Evolutionary conservation across 495 filamentous ascomycete genomes (phyloP).

Genomic region (Daldinia bambusicola): DNA sequence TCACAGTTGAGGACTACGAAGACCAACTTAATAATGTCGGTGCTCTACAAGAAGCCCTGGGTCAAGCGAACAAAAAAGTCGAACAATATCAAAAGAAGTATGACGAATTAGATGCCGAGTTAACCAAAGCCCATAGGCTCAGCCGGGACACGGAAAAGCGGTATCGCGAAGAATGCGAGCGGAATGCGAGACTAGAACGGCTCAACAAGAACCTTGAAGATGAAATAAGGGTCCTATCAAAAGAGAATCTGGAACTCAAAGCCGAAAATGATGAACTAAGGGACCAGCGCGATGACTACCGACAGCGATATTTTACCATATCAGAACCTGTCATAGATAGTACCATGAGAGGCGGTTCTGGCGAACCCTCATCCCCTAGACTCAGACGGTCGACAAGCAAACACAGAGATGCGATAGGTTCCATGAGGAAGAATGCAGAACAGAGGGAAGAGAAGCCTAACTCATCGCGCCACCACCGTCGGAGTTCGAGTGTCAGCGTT

Average conservation of each 20-base stretch:
- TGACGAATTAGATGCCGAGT: constrained; percentile 39
- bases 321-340: constrained; percentile 25
- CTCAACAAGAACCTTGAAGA: constrained; percentile 37
- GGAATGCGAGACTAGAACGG: constrained; percentile 25
- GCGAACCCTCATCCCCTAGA: constrained; percentile 31
- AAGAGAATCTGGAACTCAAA: constrained; percentile 28
- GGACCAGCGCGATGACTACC: constrained; percentile 30
- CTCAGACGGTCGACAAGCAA: constrained; percentile 31
- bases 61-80: constrained; percentile 45
- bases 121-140: constrained; percentile 35
- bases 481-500: constrained; percentile 37
- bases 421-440: constrained; percentile 30
- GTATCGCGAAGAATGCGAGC: constrained; percentile 41
- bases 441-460: constrained; percentile 25
- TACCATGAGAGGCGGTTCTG: constrained; percentile 37
- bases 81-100: constrained; percentile 41
- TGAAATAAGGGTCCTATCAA: constrained; percentile 12
- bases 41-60: constrained; percentile 47
- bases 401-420: constrained; percentile 29
- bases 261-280: constrained; percentile 15
- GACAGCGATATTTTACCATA: constrained; percentile 25
- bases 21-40: constrained; percentile 45
- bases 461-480: constrained; percentile 31
- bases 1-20: constrained; percentile 47
- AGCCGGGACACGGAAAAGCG: constrained; percentile 28